Evolutionary conservation across 2,329 filamentous ascomycete species (phyloP), one percentile per base, ranked within the genome.

Genomic region (Ophiocordyceps camponoti-floridani): DNA sequence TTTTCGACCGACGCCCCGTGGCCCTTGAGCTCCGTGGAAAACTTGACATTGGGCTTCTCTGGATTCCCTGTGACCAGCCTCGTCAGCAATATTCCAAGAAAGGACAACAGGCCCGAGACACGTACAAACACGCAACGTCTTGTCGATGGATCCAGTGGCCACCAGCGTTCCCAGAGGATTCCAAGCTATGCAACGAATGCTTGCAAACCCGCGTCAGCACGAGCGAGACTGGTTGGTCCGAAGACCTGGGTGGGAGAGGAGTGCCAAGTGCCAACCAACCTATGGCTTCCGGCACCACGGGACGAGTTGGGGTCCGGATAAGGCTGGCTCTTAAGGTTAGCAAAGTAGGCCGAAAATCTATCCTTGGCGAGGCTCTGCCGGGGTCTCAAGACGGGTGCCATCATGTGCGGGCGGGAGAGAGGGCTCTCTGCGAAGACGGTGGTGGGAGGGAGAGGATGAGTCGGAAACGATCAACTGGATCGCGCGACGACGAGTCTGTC

Each of bases 161-260:
- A 96, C 78, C 47, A 91, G 69, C 9, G 77, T 82, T 31, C 89
- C 87, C 0, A 84, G 69, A 0, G 88, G 84, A 51, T 89, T 94
- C 89, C 89, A 96, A 37, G 84, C 80, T 51, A 96, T 79, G 2
- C 82, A 81, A 38, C 84, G 78, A 46, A 93, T 70, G 50, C 81
- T 86, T n/a, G 14, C 10, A 30, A n/a, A 30, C 19, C 18, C 35
- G 23, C 45, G 27, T 10, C 37, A 11, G 27, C 27, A 30, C 11
- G 27, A 3, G n/a, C n/a, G n/a, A 38, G 35, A n/a, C 35, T 16
- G 35, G 35, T 18, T 38, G 35, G n/a, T 38, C n/a, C 13, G 5
- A 16, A 10, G 12, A n/a, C n/a, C n/a, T n/a, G n/a, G n/a, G n/a
- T n/a, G n/a, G n/a, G n/a, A n/a, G n/a, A n/a, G n/a, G n/a, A n/a